phyloP scores from a whole-genome alignment of 2,329 filamentous ascomycete genomes.

The Fusarium solani-melongenae region DNA sequence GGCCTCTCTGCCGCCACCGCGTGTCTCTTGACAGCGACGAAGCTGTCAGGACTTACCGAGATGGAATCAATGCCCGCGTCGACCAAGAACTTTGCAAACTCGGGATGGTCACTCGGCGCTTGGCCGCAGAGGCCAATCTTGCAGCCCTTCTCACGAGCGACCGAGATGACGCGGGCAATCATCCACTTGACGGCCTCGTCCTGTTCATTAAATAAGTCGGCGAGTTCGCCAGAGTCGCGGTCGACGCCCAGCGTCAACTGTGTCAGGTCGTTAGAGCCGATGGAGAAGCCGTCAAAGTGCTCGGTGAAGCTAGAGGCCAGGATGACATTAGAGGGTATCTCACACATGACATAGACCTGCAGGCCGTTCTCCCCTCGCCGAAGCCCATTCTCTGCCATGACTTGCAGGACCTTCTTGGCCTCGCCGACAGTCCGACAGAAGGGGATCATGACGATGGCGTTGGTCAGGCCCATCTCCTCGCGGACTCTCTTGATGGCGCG shows the following conservation, averaged over 20 bases:
- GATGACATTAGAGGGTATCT: conserved; percentile 55
- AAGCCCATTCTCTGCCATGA: conserved; percentile 53
- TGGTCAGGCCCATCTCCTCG: conserved; percentile 51
- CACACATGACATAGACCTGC: conserved; percentile 55
- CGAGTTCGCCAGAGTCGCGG: conserved; percentile 50
- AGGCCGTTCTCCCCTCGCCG: conserved; percentile 49
- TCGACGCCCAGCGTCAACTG: conserved; percentile 54
- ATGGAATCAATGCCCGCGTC: conserved; percentile 51
- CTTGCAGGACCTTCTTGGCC: conserved; percentile 47
- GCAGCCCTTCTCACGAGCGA: conserved; percentile 44
- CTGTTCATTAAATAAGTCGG: conserved; percentile 52
- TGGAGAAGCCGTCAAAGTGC: conserved; percentile 55
- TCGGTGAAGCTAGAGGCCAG: conserved; percentile 48
- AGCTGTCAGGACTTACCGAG: conserved; percentile 54
- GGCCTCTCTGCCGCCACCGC: conserved; percentile 32
- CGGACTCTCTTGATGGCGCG: conserved; percentile 51
- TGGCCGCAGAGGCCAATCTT: conserved; percentile 55
- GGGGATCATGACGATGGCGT: conserved; percentile 52
- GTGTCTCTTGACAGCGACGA: conserved; percentile 49
- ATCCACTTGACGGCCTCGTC: conserved; percentile 54
- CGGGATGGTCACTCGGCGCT: conserved; percentile 53
- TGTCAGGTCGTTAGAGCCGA: conserved; percentile 54
- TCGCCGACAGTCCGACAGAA: conserved; percentile 52
- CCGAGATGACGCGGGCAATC: conserved; percentile 48
- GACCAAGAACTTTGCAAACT: conserved; percentile 51